Percentiles rank a stretch among this genome's conserved stretches.
Evolutionary conservation across 2,329 filamentous ascomycete genomes (phyloP).

Genomic region (Fusarium devonianum): DNA sequence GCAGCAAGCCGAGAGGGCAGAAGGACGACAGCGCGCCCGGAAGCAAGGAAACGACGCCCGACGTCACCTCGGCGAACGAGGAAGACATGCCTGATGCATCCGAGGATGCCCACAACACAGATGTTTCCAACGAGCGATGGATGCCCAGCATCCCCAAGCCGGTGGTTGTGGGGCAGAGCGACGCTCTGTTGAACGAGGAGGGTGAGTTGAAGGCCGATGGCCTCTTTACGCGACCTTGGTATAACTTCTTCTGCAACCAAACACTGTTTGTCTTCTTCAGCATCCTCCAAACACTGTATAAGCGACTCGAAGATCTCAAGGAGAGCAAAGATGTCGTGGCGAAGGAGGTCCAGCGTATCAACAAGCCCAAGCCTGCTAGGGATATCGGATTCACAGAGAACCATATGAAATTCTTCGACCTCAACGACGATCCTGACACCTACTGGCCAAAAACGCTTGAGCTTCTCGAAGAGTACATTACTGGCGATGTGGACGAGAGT

Average conservation of each 20-base stretch:
- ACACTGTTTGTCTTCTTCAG: constrained; percentile 95
- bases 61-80: constrained; percentile 77
- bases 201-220: constrained; percentile 77
- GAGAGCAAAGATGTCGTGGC: constrained; percentile 75
- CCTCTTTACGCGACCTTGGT: constrained; percentile 79
- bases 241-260: constrained; percentile 91
- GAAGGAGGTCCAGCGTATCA: constrained; percentile 76
- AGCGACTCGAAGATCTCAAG: constrained; percentile 84
- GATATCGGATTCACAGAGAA: constrained; percentile 86
- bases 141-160: constrained; percentile 67
- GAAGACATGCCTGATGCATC: constrained; percentile 73
- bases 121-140: constrained; percentile 70
- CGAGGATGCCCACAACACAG: constrained; percentile 65
- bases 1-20: constrained; percentile 72
- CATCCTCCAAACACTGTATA: constrained; percentile 90
- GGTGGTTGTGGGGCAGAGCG: constrained; percentile 60
- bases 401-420: constrained; percentile 77
- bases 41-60: constrained; percentile 90
- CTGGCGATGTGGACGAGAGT: constrained; percentile 79
- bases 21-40: constrained; percentile 83
- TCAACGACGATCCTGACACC: constrained; percentile 64
- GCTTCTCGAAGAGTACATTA: constrained; percentile 86
- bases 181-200: constrained; percentile 63
- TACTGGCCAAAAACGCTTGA: constrained; percentile 88
- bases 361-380: constrained; percentile 79